phyloP scores from a whole-genome alignment of 2,329 filamentous ascomycete genomes.

The Fusarium pseudonygamai region DNA sequence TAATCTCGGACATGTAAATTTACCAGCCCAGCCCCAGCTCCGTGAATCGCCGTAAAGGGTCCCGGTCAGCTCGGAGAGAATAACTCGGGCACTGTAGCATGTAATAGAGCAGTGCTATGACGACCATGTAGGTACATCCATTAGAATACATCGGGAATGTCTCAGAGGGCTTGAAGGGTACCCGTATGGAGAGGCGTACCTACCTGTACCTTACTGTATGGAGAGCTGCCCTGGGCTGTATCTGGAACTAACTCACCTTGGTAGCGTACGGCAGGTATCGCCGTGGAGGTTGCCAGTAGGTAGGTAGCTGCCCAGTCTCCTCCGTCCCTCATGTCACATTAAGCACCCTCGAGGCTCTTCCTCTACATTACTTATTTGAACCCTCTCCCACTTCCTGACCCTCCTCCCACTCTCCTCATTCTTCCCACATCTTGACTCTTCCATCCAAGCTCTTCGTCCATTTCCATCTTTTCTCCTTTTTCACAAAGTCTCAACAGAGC shows the following conservation, averaged over 20 bases:
- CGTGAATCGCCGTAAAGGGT: conserved; percentile 6
- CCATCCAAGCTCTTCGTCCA: conserved; percentile 9
- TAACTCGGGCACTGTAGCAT: neutral
- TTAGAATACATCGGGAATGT: conserved; percentile 6
- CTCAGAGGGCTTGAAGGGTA: conserved; percentile 12
- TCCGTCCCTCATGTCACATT: conserved; percentile 17
- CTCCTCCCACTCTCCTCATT: conserved; percentile 11
- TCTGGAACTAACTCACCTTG: neutral
- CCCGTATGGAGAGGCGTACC: neutral
- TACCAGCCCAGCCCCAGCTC: neutral
- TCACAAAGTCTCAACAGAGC: neutral
- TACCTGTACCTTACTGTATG: neutral
- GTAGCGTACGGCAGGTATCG: conserved; percentile 19
- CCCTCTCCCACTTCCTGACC: conserved; percentile 35
- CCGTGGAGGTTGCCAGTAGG: conserved; percentile 19
- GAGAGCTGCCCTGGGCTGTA: neutral
- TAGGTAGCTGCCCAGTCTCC: conserved; percentile 4
- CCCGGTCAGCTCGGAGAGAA: conserved; percentile 18
- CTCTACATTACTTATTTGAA: conserved; percentile 33
- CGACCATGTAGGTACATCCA: too few relatives aligned
- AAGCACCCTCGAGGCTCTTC: conserved; percentile 27
- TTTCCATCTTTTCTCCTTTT: conserved; percentile 4
- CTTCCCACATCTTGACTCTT: conserved; percentile 13
- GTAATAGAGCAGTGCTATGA: neutral
- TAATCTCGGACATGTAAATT: conserved; percentile 37